Conservation (phyloP, 345 rosid species). For the Pistacia integerrima region DNA sequence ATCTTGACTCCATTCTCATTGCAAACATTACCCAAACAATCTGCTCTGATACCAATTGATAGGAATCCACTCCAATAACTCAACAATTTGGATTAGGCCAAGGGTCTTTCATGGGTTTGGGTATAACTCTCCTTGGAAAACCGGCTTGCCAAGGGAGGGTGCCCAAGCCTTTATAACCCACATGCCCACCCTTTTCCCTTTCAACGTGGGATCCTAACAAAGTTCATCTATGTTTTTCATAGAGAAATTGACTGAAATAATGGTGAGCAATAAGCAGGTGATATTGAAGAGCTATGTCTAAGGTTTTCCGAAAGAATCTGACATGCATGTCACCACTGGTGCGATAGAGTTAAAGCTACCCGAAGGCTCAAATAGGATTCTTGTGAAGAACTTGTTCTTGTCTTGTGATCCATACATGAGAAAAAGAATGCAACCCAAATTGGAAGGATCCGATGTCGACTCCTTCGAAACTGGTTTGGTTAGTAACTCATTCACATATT, state of each 20-base stretch:
- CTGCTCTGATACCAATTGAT: too few species aligned
- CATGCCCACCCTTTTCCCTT: too few species aligned
- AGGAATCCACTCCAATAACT: too few species aligned
- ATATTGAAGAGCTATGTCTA: conserved; percentile 24
- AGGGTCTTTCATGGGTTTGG: too few species aligned
- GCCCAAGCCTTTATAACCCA: too few species aligned
- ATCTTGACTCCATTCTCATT: too few species aligned
- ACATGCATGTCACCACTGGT: conserved; percentile 8
- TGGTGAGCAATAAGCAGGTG: conserved; percentile 36
- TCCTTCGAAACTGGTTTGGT: conserved; percentile 17
- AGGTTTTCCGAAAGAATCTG: conserved; percentile 28
- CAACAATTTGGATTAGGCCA: too few species aligned
- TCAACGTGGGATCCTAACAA: too few species aligned
- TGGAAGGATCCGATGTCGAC: neutral
- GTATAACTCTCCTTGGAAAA: too few species aligned
- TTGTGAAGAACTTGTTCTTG: conserved; percentile 25
- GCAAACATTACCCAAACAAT: too few species aligned
- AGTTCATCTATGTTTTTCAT: neutral
- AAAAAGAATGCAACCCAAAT: neutral
- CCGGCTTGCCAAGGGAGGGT: too few species aligned
- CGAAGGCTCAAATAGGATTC: conserved; percentile 3
- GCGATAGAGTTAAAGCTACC: conserved; percentile 5
- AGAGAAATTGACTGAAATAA: neutral
- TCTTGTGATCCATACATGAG: conserved; percentile 29
- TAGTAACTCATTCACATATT: neutral